Conservation (phyloP, 805 yeast genomes). For the Myxozyma sirexii region DNA sequence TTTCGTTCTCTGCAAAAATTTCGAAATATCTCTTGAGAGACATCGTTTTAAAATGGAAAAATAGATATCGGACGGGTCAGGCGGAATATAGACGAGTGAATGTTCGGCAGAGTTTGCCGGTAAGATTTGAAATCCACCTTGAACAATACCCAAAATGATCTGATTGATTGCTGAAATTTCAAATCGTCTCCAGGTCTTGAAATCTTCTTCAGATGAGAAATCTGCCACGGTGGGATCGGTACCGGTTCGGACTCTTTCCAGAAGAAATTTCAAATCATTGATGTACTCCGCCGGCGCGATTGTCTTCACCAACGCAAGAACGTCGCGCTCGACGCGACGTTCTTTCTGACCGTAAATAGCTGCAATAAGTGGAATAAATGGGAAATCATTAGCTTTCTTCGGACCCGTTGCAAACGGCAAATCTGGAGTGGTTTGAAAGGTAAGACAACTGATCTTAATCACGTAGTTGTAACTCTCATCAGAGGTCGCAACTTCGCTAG, state of each 20-base stretch:
- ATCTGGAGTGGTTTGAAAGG: slow-evolving; percentile 9
- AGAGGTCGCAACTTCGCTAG: neutral
- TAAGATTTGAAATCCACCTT: slow-evolving; percentile 4
- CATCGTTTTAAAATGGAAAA: slow-evolving; percentile 3
- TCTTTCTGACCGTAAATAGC: neutral
- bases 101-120: slow-evolving; percentile 2
- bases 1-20: neutral
- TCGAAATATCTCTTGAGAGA: slow-evolving; percentile 1
- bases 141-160: slow-evolving; percentile 5
- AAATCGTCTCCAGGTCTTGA: slow-evolving; percentile 4
- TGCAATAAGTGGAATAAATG: slow-evolving; percentile 8
- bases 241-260: slow-evolving; percentile 1
- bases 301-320: neutral
- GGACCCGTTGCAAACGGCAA: slow-evolving; percentile 4
- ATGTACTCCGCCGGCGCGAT: slow-evolving; percentile 6
- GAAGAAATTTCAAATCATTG: slow-evolving; percentile 10
- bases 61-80: neutral
- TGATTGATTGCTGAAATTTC: slow-evolving; percentile 11
- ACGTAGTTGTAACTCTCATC: slow-evolving; percentile 7
- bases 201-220: slow-evolving; percentile 5
- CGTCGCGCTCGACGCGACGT: slow-evolving; percentile 9
- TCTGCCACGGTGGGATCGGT: slow-evolving; percentile 1
- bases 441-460: slow-evolving; percentile 11
- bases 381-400: neutral
- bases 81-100: slow-evolving; percentile 7